Base-by-base conservation (phyloP, 768 basidiomycete species). In the Peribolospora kevripleyi region DNA sequence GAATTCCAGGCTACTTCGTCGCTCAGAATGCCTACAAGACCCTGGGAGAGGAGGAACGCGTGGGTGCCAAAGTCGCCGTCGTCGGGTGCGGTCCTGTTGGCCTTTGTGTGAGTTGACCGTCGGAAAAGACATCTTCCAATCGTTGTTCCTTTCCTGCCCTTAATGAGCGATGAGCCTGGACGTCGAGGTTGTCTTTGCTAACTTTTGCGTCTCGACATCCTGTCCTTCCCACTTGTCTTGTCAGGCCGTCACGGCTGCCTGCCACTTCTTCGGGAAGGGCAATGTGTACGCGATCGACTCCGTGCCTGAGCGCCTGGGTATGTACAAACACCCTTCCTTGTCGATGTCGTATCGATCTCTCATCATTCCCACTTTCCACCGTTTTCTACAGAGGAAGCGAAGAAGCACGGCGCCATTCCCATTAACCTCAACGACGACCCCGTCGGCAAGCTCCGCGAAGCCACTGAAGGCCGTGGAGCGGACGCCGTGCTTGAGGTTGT, bases 81-180 rank as follows among this genome's bases (percentile, higher is more conserved):
- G 61, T 69, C 42, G 68, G 68, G 4, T 68, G 65, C 59, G 67
- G 67, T 48, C 68, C 68, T 5, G 68, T 69, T 38, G 59, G 62
- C 3, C 50, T 61, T 5, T 61, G 57, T 37, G 59, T 57, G 40
- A 49, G 57, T 55, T 25, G 8, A 41, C 14, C 10, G 7, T 10
- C n/a, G 42, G 42, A 7, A 8, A 41, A 13, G 11, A 52, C 13
- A 10, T 25, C 1, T 25, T 25, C 25, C 25, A 25, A 39, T 6
- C 25, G 36, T 7, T 46, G 41, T 51, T 38, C 53, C 39, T 14
- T 48, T 59, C 45, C 36, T 46, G 5, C 48, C 4, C 40, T 14
- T 7, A 48, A 14, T 11, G 25, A 36, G 48, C 55, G 56, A 42
- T 48, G 38, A 1, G 51, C 42, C 13, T 45, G 43, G 13, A 7